These are phyloP conservation scores for Coemansia javaensis DNA, from an alignment of 192 early-diverging fungal species.

Conservation along the genomic window DNA sequence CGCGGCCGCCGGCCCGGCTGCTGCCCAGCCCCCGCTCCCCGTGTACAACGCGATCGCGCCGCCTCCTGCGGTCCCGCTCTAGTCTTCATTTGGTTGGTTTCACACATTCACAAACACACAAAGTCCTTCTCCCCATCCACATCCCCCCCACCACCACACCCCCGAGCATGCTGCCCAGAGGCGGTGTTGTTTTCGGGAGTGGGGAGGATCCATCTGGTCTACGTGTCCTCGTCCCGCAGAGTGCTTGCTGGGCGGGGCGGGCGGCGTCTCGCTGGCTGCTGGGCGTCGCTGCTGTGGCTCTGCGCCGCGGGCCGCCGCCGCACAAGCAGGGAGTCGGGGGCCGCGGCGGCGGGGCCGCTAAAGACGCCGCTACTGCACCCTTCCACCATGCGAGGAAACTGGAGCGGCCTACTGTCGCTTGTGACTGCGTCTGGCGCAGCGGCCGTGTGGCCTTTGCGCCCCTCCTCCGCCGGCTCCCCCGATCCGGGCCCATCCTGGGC, in stretches of 20 bases:
- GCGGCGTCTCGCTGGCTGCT: constrained; percentile 24
- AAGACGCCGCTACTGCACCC: constrained; percentile 14
- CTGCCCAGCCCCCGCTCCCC: constrained; percentile 16
- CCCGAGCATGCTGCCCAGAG: too few species aligned
- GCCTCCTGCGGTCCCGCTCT: too few species aligned
- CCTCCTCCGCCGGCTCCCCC: neutral
- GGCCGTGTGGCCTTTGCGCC: constrained; percentile 3
- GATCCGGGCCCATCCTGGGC: too few species aligned
- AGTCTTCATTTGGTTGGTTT: neutral
- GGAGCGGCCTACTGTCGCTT: constrained; percentile 7
- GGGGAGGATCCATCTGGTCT: too few species aligned
- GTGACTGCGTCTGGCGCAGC: constrained; percentile 6
- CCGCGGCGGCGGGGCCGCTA: constrained; percentile 1
- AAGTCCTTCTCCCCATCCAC: neutral
- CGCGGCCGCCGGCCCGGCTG: constrained; percentile 9
- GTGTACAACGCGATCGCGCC: constrained; percentile 33
- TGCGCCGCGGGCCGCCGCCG: constrained; percentile 27
- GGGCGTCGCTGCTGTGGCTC: constrained; percentile 19
- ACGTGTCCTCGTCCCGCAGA: too few species aligned
- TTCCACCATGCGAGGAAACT: constrained; percentile 15
- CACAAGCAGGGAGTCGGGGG: constrained; percentile 25
- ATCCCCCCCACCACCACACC: too few species aligned
- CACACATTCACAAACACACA: neutral
- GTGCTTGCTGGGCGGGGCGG: constrained; percentile 3
- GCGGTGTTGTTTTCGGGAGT: too few species aligned